Evolutionary conservation across 352 stramenopile genomes (phyloP).

Genomic region (Phytophthora chlamydospora): DNA sequence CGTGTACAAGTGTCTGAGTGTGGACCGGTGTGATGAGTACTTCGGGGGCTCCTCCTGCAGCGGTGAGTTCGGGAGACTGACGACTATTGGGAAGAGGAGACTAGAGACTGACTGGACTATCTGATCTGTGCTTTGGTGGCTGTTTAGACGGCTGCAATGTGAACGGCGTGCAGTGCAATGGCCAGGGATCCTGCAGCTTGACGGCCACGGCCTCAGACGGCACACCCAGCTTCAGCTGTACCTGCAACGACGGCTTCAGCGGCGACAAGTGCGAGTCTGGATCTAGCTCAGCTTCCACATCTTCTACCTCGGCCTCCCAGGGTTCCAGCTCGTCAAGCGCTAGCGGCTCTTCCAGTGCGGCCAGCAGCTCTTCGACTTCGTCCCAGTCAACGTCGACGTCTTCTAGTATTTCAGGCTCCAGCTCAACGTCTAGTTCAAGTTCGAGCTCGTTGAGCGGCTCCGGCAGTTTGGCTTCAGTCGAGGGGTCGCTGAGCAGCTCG

Average conservation of each 20-base stretch:
- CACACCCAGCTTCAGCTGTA: conserved; percentile 59
- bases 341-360: background rate
- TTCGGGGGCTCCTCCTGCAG: conserved; percentile 61
- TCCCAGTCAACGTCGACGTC: conserved; percentile 14
- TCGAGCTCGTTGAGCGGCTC: conserved; percentile 13
- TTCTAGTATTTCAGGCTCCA: conserved; percentile 19
- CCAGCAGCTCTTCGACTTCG: conserved; percentile 2
- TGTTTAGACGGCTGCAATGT: conserved; percentile 42
- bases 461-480: conserved; percentile 26
- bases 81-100: background rate
- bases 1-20: conserved; percentile 85
- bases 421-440: conserved; percentile 12
- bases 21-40: conserved; percentile 78
- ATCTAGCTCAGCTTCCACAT: conserved; percentile 18
- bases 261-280: conserved; percentile 57
- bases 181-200: conserved; percentile 64
- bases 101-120: conserved; percentile 1
- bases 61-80: conserved; percentile 30
- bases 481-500: conserved; percentile 22
- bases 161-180: conserved; percentile 70
- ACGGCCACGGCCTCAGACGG: conserved; percentile 25
- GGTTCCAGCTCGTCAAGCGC: conserved; percentile 10
- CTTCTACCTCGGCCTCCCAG: conserved; percentile 8
- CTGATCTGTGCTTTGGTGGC: conserved; percentile 4
- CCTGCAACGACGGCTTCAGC: conserved; percentile 73